Evolutionary conservation across 129 eudicot genomes (phyloP).

Genomic region (Lactuca sativa): DNA sequence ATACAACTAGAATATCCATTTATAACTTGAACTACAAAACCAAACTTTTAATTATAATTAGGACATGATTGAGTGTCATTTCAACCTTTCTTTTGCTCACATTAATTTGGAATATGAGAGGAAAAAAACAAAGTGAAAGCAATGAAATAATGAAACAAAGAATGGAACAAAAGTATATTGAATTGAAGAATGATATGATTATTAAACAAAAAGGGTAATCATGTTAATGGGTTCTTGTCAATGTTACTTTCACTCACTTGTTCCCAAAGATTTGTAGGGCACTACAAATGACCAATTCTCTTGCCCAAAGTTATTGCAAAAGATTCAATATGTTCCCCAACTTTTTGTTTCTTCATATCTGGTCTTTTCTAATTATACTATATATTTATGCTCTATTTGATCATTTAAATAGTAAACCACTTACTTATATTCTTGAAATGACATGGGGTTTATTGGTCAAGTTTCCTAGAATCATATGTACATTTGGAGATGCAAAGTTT

Average conservation of each 20-base stretch:
- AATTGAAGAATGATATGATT: constrained; percentile 28
- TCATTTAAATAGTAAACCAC: constrained; percentile 29
- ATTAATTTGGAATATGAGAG: constrained; percentile 26
- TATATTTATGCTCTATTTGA: constrained; percentile 28
- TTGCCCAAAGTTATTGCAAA: constrained; percentile 39
- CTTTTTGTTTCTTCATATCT: constrained; percentile 27
- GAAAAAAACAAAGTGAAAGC: neutral
- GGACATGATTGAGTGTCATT: constrained; percentile 18
- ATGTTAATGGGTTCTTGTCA: constrained; percentile 41
- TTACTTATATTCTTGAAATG: constrained; percentile 15
- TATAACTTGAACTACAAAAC: neutral
- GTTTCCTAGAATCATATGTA: constrained; percentile 16
- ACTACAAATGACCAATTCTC: constrained; percentile 39
- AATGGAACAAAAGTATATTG: constrained; percentile 32
- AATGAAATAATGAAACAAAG: constrained; percentile 15
- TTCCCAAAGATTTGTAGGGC: constrained; percentile 44
- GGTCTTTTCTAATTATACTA: constrained; percentile 22
- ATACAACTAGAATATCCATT: neutral
- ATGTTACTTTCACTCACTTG: constrained; percentile 41
- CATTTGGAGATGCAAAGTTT: constrained; percentile 4
- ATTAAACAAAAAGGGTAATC: constrained; percentile 23
- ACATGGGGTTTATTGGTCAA: constrained; percentile 7
- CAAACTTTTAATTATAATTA: neutral
- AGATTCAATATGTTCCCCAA: constrained; percentile 48
- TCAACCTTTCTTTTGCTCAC: constrained; percentile 18